Evolutionary conservation across 805 yeast species (phyloP).

Genomic region (Candida dendrica): DNA sequence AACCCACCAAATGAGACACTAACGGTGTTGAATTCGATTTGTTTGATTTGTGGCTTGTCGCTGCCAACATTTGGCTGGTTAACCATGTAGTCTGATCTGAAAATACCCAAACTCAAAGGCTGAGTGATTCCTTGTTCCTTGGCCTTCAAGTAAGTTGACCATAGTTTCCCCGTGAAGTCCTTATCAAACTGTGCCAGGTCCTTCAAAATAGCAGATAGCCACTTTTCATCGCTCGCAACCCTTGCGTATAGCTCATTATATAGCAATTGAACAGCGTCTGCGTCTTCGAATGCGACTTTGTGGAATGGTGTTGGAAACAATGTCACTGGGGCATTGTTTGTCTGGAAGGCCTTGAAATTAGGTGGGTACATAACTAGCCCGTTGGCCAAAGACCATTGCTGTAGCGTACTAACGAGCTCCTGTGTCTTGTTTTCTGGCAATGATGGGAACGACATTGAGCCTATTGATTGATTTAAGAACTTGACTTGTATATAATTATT

Average conservation of each 20-base stretch:
- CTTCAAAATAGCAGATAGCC: conserved; percentile 54
- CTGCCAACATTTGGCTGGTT: conserved; percentile 35
- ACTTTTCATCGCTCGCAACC: conserved; percentile 49
- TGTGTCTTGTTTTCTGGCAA: conserved; percentile 19
- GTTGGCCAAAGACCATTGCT: conserved; percentile 73
- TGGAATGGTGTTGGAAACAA: conserved; percentile 89
- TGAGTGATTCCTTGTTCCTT: conserved; percentile 45
- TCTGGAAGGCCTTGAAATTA: conserved; percentile 34
- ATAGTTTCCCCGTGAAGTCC: conserved; percentile 78
- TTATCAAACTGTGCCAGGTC: conserved; percentile 53
- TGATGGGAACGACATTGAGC: conserved; percentile 20
- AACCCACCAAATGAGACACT: conserved; percentile 94
- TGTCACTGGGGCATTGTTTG: conserved; percentile 77
- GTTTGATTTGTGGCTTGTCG: conserved; percentile 53
- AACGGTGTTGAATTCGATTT: conserved; percentile 93
- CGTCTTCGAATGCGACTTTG: conserved; percentile 52
- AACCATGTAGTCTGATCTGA: conserved; percentile 85
- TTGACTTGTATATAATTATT: too few relatives aligned
- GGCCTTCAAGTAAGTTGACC: conserved; percentile 49
- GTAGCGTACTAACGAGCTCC: conserved; percentile 37
- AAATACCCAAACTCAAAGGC: conserved; percentile 70
- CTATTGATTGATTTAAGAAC: too few relatives aligned
- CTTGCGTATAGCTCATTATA: conserved; percentile 73
- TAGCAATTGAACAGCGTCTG: conserved; percentile 53
- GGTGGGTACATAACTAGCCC: conserved; percentile 82